These are phyloP conservation scores for Populus alba DNA, from an alignment of 345 rosid species.

Conservation along the genomic window DNA sequence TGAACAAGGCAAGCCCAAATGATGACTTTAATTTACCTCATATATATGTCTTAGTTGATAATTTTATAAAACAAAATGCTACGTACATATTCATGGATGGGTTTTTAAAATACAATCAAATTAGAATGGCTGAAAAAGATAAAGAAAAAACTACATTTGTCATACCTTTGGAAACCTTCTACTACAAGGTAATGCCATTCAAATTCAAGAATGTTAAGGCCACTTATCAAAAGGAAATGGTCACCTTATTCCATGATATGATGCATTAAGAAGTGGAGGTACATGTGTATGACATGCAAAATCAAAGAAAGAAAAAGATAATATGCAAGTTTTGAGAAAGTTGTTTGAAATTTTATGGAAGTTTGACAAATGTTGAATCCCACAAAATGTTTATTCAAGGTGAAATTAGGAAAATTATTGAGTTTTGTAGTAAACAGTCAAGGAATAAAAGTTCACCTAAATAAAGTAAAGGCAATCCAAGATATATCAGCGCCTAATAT, in stretches of 20 bases:
- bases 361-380: not conserved
- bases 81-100: not conserved
- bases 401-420: not conserved
- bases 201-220: not conserved
- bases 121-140: not conserved
- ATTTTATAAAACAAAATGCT: too few relatives aligned
- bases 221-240: not conserved
- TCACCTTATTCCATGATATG: not conserved
- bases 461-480: not conserved
- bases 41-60: not conserved
- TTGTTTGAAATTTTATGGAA: not conserved
- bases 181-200: not conserved
- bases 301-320: not conserved
- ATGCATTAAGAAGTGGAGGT: not conserved
- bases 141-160: not conserved
- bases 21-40: not conserved
- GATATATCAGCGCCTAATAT: not conserved
- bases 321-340: not conserved
- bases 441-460: not conserved
- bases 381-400: not conserved
- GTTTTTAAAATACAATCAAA: not conserved
- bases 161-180: not conserved
- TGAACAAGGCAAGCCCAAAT: not conserved
- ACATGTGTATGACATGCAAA: not conserved
- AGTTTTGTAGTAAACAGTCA: not conserved